Evolutionary conservation across 768 basidiomycete species (phyloP), one percentile per base, ranked within the genome.

Genomic region (Pleurotus eryngii): DNA sequence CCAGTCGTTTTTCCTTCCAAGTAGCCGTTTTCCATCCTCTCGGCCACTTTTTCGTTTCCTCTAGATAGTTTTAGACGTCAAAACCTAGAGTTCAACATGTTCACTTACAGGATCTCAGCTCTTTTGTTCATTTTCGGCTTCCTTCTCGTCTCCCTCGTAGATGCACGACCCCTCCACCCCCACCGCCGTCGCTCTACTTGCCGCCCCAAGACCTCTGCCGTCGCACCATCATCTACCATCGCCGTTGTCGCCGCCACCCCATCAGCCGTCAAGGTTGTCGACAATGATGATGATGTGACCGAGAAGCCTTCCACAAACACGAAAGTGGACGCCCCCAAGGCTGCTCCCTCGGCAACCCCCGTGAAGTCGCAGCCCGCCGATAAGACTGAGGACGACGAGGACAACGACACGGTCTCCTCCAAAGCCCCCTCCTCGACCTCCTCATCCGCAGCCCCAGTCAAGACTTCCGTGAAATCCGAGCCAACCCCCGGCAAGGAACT

Each of bases 401-500:
- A 35, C 49, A 6, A 50, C 18, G 15, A 50, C 24, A 35, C 38
- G 12, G 45, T 49, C 24, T 47, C 61, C 20, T 49, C 58, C 20
- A 56, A 55, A 26, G 46, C 43, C 35, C 30, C 49, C 30, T 47
- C 49, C 18, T 56, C 55, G 1, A 46, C 40, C 39, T 18, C 51
- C 49, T 22, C 40, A 51, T 51, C 61, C 42, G 24, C 18, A 17
- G 59, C 56, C 38, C 39, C 55, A 26, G 45, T 63, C 53, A 46
- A 60, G 45, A 35, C 61, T 37, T 48, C 65, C 14, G 30, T 63
- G 5, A 57, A 62, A 3, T 27, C 49, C 22, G 49, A 22, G 54
- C 58, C 57, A 26, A 55, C 47, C 57, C 65, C 61, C 38, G 59
- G 60, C 46, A 53, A 53, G 38, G 37, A 53, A 39, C 51, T 53